Percentiles rank a stretch among this genome's conserved stretches.
Conservation (phyloP, 345 rosid species). For the Rhizophora mangle region DNA sequence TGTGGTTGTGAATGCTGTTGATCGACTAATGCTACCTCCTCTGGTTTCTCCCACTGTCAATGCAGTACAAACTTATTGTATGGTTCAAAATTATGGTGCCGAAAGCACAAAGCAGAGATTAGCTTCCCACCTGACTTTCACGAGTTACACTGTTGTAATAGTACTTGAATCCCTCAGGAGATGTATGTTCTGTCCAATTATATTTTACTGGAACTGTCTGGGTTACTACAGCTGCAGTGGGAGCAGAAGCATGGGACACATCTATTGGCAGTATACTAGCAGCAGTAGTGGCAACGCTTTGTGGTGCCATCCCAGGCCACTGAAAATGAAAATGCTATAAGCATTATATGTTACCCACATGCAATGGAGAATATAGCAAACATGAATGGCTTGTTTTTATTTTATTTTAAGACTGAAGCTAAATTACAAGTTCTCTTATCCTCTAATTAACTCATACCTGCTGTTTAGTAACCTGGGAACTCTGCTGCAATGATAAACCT, state of each 20-base stretch:
- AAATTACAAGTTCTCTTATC: neutral
- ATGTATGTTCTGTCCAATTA: conserved; percentile 95
- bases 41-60: conserved; percentile 91
- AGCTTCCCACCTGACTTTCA: conserved; percentile 80
- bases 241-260: conserved; percentile 39
- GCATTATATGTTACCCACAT: neutral
- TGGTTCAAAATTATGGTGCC: conserved; percentile 3
- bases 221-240: conserved; percentile 33
- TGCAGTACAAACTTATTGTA: conserved; percentile 17
- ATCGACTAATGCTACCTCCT: conserved; percentile 65
- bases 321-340: conserved; percentile 30
- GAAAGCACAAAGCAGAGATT: conserved; percentile 9
- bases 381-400: neutral
- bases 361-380: neutral
- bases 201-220: conserved; percentile 51
- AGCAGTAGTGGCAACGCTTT: conserved; percentile 38
- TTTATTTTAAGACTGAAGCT: neutral
- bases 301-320: conserved; percentile 61
- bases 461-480: conserved; percentile 53
- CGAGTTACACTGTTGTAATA: conserved; percentile 73
- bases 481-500: conserved; percentile 45
- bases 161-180: conserved; percentile 96
- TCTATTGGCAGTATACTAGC: conserved; percentile 42
- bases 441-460: conserved; percentile 47
- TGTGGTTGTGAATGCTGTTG: conserved; percentile 19